Evolutionary conservation across 257 asterid species (phyloP).

Genomic region (Solanum pimpinellifolium): DNA sequence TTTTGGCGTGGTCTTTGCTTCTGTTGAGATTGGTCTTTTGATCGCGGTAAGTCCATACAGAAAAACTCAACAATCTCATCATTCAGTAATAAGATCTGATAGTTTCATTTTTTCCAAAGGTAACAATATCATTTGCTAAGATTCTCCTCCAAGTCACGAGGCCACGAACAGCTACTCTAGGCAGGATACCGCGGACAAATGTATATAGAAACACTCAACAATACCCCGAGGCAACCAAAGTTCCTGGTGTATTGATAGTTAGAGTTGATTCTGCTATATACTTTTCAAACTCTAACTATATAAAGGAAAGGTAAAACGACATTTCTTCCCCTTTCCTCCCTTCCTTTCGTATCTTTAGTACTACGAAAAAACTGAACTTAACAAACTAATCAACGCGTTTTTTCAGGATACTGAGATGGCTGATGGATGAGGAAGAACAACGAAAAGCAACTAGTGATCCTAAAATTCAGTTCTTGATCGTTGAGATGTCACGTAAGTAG

Average conservation of each 20-base stretch:
- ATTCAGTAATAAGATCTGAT: not conserved
- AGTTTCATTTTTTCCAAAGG: slow-evolving; percentile 18
- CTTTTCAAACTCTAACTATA: slow-evolving; percentile 85
- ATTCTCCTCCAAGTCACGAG: slow-evolving; percentile 86
- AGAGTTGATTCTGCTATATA: slow-evolving; percentile 93
- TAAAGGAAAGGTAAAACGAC: slow-evolving; percentile 53
- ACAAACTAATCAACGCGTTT: not conserved
- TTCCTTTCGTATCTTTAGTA: not conserved
- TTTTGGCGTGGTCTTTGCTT: slow-evolving; percentile 66
- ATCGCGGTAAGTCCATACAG: slow-evolving; percentile 45
- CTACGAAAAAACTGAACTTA: not conserved
- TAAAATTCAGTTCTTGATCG: slow-evolving; percentile 29
- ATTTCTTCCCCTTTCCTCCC: not conserved
- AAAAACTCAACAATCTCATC: not conserved
- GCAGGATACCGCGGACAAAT: slow-evolving; percentile 60
- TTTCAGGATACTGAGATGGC: slow-evolving; percentile 67
- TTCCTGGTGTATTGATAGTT: slow-evolving; percentile 60
- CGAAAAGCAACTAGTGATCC: slow-evolving; percentile 27
- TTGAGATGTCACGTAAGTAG: slow-evolving; percentile 52
- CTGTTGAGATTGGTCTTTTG: slow-evolving; percentile 78
- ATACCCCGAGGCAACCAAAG: slow-evolving; percentile 73
- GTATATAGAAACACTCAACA: slow-evolving; percentile 74
- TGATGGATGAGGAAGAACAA: slow-evolving; percentile 54
- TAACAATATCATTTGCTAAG: slow-evolving; percentile 77
- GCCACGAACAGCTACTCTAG: slow-evolving; percentile 82